Evolutionary conservation across 1,139 yeast species (phyloP).

Genomic region (Protomyces pachydermus): DNA sequence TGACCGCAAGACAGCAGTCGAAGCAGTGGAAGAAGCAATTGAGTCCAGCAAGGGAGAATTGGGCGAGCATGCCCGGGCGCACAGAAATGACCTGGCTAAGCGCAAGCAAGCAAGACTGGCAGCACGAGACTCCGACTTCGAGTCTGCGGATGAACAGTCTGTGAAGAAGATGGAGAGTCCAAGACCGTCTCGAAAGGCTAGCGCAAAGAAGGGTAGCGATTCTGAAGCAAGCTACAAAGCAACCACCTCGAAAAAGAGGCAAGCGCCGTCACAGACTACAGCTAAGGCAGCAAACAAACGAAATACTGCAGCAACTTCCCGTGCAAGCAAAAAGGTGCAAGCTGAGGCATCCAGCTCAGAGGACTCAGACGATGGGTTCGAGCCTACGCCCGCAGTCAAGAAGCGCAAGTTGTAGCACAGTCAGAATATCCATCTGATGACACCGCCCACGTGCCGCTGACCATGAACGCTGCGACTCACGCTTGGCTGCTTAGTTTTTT

Average conservation of each 20-base stretch:
- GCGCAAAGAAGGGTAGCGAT: not conserved
- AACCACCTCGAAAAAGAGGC: not conserved
- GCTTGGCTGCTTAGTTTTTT: conserved; percentile 1
- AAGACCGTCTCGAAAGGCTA: not conserved
- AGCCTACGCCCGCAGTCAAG: not conserved
- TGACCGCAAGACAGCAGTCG: conserved; percentile 40
- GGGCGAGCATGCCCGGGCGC: conserved; percentile 2
- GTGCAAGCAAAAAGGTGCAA: not conserved
- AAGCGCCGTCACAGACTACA: not conserved
- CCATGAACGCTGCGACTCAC: not conserved
- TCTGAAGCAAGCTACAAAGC: not conserved
- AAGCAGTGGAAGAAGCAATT: conserved; percentile 39
- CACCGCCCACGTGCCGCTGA: not conserved
- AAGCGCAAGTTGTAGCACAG: not conserved
- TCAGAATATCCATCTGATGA: not conserved
- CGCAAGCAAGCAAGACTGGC: not conserved
- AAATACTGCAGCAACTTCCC: not conserved
- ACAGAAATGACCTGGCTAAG: not conserved
- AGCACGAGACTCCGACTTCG: conserved; percentile 12
- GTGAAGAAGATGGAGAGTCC: not conserved
- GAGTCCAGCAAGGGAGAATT: conserved; percentile 31
- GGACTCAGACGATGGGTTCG: not conserved
- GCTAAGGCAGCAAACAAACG: not conserved
- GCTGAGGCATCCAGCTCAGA: not conserved
- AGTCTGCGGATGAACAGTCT: conserved; percentile 4